Conservation (phyloP, 352 stramenopile species). For the Globisporangium spinosum region DNA sequence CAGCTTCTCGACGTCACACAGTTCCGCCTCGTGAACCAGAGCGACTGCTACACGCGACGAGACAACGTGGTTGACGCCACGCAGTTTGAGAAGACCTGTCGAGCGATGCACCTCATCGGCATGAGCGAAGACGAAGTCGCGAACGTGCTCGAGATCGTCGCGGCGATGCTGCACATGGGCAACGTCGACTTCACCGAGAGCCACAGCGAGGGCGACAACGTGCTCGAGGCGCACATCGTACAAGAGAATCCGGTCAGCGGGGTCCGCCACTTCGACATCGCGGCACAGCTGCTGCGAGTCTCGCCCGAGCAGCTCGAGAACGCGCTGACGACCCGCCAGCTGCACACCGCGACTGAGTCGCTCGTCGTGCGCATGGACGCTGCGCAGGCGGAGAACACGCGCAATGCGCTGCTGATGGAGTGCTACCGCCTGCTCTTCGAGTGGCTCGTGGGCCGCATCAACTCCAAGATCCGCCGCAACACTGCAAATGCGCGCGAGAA, state of each 20-base stretch:
- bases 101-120: constrained; percentile 79
- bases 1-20: constrained; percentile 31
- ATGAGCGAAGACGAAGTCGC: constrained; percentile 55
- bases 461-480: constrained; percentile 71
- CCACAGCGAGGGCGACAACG: constrained; percentile 21
- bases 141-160: constrained; percentile 70
- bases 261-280: constrained; percentile 41
- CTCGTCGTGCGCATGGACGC: constrained; percentile 67
- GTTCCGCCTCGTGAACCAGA: constrained; percentile 73
- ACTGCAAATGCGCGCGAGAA: constrained; percentile 8
- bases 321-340: constrained; percentile 56
- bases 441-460: constrained; percentile 92
- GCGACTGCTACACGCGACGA: constrained; percentile 55
- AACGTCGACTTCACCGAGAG: constrained; percentile 66
- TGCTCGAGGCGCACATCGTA: constrained; percentile 23
- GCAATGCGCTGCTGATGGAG: constrained; percentile 91
- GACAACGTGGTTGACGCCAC: constrained; percentile 63
- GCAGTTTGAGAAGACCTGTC: constrained; percentile 56
- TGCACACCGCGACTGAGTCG: constrained; percentile 70
- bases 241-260: not conserved
- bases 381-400: constrained; percentile 63
- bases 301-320: constrained; percentile 45
- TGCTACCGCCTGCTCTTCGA: constrained; percentile 92
- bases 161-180: constrained; percentile 84
- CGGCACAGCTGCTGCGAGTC: constrained; percentile 59